These are phyloP conservation scores for Teratosphaeria viscida DNA, from an alignment of 2,329 filamentous ascomycete species.

Conservation along the genomic window DNA sequence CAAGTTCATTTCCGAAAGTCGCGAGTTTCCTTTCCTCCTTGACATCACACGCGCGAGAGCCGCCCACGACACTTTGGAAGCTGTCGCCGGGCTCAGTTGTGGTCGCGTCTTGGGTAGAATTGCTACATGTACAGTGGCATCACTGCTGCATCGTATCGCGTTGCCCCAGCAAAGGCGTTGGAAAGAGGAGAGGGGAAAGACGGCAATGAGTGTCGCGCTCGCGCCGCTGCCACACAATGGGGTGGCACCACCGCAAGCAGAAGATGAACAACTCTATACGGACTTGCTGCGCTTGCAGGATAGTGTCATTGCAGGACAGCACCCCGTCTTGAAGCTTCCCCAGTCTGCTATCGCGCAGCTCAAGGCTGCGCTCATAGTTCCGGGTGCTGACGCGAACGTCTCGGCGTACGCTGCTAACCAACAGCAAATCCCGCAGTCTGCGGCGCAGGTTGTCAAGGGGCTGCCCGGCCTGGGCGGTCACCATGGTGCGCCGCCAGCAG, in stretches of 20 bases:
- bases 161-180: not conserved
- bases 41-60: not conserved
- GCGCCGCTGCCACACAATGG: slow-evolving; percentile 1
- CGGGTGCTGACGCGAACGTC: slow-evolving; percentile 8
- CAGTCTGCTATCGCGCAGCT: slow-evolving; percentile 38
- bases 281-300: slow-evolving; percentile 75
- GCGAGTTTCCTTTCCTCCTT: not conserved
- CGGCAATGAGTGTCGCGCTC: slow-evolving; percentile 5
- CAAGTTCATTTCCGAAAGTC: not conserved
- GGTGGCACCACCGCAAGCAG: slow-evolving; percentile 13
- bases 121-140: not conserved
- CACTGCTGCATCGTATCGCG: not conserved
- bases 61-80: not conserved
- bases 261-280: slow-evolving; percentile 46
- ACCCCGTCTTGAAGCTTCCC: slow-evolving; percentile 51
- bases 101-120: not conserved
- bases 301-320: slow-evolving; percentile 66
- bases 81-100: not conserved
- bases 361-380: slow-evolving; percentile 11
- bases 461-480: slow-evolving; percentile 14
- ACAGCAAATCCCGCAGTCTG: slow-evolving; percentile 8
- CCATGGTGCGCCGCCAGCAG: slow-evolving; percentile 2
- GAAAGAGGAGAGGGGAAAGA: not conserved
- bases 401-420: slow-evolving; percentile 15
- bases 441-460: slow-evolving; percentile 5